Evolutionary conservation across 306 rosid genomes (phyloP), one percentile per base, ranked within the genome.

Genomic region (Ormosia semicastrata): DNA sequence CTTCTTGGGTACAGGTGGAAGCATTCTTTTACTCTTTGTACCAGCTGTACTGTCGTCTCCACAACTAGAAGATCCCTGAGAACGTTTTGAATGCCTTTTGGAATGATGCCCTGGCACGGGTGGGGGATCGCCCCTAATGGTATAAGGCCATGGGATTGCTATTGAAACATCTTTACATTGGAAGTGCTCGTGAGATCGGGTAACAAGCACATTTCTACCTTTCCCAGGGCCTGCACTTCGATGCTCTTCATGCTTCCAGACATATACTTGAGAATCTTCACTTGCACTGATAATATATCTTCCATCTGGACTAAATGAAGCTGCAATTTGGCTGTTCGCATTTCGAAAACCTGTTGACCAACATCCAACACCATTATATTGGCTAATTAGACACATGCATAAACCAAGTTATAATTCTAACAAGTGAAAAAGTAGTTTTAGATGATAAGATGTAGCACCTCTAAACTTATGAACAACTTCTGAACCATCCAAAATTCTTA

Each of bases 191-290:
- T 92, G 87, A 46, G 92, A 71, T 40, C 83, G 53, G 1, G 85
- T 75, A 14, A 82, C 85, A n/a, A 66, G 39, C 6, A 86, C 2
- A 11, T 39, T 66, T 67, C 84, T 85, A 10, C 65, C 59, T 79
- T 90, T 94, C 12, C 91, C 90, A 0, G 65, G 8, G 18, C 71
- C 54, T 59, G 71, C 49, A 63, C 10, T 71, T 66, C 79, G 72
- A 8, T 77, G 83, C 62, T 89, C 98, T 63, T 92, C 94, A 33
- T 74, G 85, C 73, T 75, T 89, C 98, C 95, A 92, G 0, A 94
- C 43, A 40, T 62, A 89, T 2, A 94, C 98, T n/a, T 94, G 84
- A 53, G 95, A 92, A 79, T 94, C 98, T 71, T 94, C 98, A 58
- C 98, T 92, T 7, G 97, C 97, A 57, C 89, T 83, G 43, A 94